Conservation (phyloP, 345 rosid species). For the Linum usitatissimum region DNA sequence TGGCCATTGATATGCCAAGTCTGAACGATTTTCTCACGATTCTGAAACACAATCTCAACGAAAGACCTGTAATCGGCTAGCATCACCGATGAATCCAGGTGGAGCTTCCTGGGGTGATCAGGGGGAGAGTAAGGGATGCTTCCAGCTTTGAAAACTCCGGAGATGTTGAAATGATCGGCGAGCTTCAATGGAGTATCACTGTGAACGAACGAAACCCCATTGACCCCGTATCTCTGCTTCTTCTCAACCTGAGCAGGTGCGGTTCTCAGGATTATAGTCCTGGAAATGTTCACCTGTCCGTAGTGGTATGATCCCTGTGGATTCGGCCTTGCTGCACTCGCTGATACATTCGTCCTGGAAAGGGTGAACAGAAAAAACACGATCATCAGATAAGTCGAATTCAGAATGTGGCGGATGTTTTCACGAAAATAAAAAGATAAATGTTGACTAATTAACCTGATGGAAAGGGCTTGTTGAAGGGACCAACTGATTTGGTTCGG, state of each 20-base stretch:
- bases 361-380: background rate
- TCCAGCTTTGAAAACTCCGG: constrained; percentile 8
- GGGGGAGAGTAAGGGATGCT: constrained; percentile 18
- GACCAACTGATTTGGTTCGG: background rate
- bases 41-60: constrained; percentile 1
- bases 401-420: background rate
- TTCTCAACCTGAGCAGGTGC: constrained; percentile 11
- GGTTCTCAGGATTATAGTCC: constrained; percentile 28
- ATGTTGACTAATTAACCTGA: background rate
- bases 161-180: constrained; percentile 23
- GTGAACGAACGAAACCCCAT: constrained; percentile 31
- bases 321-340: constrained; percentile 38
- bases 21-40: background rate
- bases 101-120: background rate
- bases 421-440: too few species aligned
- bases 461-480: background rate
- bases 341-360: constrained; percentile 29
- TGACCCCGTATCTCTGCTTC: constrained; percentile 25
- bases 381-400: background rate
- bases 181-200: constrained; percentile 34
- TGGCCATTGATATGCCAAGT: constrained; percentile 1
- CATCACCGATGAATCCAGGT: background rate
- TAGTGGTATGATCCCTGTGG: constrained; percentile 45
- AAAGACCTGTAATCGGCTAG: background rate
- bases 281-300: constrained; percentile 28